A percentile compares a stretch with the other conserved stretches of the same genome.
Conservation (phyloP, 2,329 filamentous ascomycete species). For the Sordariomycetes sp. region DNA sequence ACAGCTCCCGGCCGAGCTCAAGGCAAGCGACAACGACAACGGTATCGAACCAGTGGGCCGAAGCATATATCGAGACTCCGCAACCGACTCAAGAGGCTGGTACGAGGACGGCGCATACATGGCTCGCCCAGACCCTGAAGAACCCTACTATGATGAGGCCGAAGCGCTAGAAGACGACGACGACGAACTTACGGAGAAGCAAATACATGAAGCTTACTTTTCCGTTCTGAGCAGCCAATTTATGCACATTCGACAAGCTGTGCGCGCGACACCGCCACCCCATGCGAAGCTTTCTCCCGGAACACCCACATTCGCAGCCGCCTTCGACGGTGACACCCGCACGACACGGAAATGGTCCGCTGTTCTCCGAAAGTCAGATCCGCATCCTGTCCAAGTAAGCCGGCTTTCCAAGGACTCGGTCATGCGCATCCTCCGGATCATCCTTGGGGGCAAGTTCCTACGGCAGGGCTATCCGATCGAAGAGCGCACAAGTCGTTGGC, state of each 20-base stretch:
- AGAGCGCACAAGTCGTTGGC: constrained; percentile 67
- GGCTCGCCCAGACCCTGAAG: constrained; percentile 38
- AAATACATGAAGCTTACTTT: constrained; percentile 59
- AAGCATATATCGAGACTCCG: constrained; percentile 36
- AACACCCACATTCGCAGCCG: constrained; percentile 46
- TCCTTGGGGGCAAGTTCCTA: constrained; percentile 56
- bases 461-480: constrained; percentile 49
- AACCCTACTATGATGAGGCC: constrained; percentile 14
- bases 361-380: constrained; percentile 43
- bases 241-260: constrained; percentile 52
- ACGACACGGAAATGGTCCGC: constrained; percentile 41
- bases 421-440: constrained; percentile 56
- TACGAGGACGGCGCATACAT: constrained; percentile 76
- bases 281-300: constrained; percentile 39
- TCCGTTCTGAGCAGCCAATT: constrained; percentile 57
- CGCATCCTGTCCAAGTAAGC: constrained; percentile 49
- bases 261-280: too few species aligned
- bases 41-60: constrained; percentile 24
- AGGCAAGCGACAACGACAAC: constrained; percentile 18
- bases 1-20: constrained; percentile 31
- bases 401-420: constrained; percentile 59
- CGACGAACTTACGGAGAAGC: constrained; percentile 19
- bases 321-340: constrained; percentile 40
- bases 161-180: constrained; percentile 16
- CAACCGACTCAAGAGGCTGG: constrained; percentile 50